phyloP scores from a whole-genome alignment of 192 early-diverging fungal species.

The Phycomyces blakesleeanus region DNA sequence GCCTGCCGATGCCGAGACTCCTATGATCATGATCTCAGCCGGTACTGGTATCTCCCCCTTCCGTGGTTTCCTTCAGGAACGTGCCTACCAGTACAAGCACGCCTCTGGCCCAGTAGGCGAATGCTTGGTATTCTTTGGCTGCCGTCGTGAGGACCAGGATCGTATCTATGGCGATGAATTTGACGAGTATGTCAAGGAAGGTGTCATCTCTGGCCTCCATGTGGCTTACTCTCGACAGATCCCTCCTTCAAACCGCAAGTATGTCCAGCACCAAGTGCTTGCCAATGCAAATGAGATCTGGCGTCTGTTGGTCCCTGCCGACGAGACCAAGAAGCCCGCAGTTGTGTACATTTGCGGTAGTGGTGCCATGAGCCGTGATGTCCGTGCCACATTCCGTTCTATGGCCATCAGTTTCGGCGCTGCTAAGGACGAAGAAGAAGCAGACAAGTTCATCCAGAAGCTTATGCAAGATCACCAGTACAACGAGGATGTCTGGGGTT shows the following conservation, averaged over 20 bases:
- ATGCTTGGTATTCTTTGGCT: slow-evolving; percentile 73
- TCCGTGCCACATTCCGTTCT: slow-evolving; percentile 20
- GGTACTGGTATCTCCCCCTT: slow-evolving; percentile 96
- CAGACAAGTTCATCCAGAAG: slow-evolving; percentile 13
- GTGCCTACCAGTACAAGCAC: slow-evolving; percentile 23
- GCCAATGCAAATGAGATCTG: slow-evolving; percentile 20
- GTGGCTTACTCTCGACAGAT: slow-evolving; percentile 61
- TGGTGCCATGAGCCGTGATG: slow-evolving; percentile 29
- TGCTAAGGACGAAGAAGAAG: slow-evolving; percentile 17
- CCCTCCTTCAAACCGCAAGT: slow-evolving; percentile 10
- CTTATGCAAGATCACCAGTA: slow-evolving; percentile 23
- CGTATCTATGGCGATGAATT: slow-evolving; percentile 72
- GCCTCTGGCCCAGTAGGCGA: slow-evolving; percentile 57
- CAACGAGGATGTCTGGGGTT: slow-evolving; percentile 36
- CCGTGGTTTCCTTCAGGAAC: slow-evolving; percentile 70
- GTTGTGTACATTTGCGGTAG: slow-evolving; percentile 28
- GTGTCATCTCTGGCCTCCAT: slow-evolving; percentile 55
- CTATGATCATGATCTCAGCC: slow-evolving; percentile 84
- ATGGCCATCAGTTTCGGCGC: slow-evolving; percentile 17
- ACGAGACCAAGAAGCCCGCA: slow-evolving; percentile 2
- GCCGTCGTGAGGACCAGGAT: slow-evolving; percentile 65
- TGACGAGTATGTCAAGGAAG: slow-evolving; percentile 39
- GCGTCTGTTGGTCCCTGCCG: slow-evolving; percentile 6
- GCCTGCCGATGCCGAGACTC: slow-evolving; percentile 49
- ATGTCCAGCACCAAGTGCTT: slow-evolving; percentile 31